These are phyloP conservation scores for Rhizopogon roseolus DNA, from an alignment of 768 basidiomycete species.

Conservation along the genomic window DNA sequence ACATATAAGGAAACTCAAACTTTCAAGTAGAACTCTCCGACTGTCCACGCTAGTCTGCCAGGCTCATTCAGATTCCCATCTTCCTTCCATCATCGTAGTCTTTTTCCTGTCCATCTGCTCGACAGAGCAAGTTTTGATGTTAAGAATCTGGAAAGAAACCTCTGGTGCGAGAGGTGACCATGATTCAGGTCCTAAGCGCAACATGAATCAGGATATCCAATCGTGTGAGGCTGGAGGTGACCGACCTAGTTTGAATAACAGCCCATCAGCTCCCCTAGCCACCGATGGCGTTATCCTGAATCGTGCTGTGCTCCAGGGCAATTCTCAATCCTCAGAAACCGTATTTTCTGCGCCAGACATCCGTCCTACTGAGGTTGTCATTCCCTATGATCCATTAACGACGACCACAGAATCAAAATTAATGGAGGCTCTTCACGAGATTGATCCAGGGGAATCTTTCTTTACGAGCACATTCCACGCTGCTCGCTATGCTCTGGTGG, in stretches of 20 bases:
- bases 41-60: neutral
- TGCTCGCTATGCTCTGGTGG: conserved; percentile 40
- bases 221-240: conserved; percentile 24
- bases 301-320: conserved; percentile 6
- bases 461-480: conserved; percentile 40
- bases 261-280: conserved; percentile 11
- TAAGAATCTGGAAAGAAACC: conserved; percentile 47
- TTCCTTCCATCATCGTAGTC: neutral
- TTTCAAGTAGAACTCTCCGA: too few species aligned
- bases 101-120: neutral
- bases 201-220: conserved; percentile 18
- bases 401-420: conserved; percentile 35
- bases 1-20: too few species aligned
- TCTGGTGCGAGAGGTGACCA: conserved; percentile 34
- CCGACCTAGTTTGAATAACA: conserved; percentile 18
- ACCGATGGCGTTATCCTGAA: conserved; percentile 6
- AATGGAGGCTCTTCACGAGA: conserved; percentile 40
- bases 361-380: conserved; percentile 45
- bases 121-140: conserved; percentile 29
- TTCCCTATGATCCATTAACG: conserved; percentile 45
- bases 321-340: conserved; percentile 12
- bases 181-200: conserved; percentile 4
- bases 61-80: neutral
- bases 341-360: conserved; percentile 30
- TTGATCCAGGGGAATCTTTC: conserved; percentile 35